A percentile compares a stretch with the other conserved stretches of the same genome.
Evolutionary conservation across 1,139 yeast species (phyloP).

Genomic region (Hyphopichia wangnamkhiaoensis): DNA sequence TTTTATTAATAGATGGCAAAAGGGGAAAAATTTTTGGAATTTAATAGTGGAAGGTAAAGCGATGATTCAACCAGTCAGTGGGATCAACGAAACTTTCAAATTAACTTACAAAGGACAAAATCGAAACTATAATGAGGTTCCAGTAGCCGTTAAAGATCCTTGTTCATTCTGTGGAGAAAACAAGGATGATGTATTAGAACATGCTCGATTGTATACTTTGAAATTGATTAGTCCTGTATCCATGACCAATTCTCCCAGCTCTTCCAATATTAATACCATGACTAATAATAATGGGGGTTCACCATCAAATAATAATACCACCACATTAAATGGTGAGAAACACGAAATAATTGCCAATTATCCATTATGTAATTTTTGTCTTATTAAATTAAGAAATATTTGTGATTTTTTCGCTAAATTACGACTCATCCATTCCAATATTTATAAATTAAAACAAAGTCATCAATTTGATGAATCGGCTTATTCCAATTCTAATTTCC

Average conservation of each 20-base stretch:
- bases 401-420: constrained; percentile 79
- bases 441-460: constrained; percentile 35
- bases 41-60: constrained; percentile 79
- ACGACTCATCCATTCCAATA: constrained; percentile 58
- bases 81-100: constrained; percentile 71
- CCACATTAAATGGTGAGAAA: constrained; percentile 6
- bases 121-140: constrained; percentile 28
- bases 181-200: constrained; percentile 67
- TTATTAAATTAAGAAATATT: constrained; percentile 73
- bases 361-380: constrained; percentile 84
- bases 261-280: constrained; percentile 7
- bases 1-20: constrained; percentile 47
- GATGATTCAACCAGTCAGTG: constrained; percentile 83
- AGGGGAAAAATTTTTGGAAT: constrained; percentile 56
- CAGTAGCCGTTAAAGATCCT: constrained; percentile 72
- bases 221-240: constrained; percentile 37
- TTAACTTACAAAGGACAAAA: constrained; percentile 22
- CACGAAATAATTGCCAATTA: constrained; percentile 44
- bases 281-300: constrained; percentile 1
- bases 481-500: constrained; percentile 15
- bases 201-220: constrained; percentile 73
- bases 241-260: background rate
- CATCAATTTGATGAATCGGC: constrained; percentile 23
- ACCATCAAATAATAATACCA: constrained; percentile 7
- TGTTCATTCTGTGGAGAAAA: constrained; percentile 85